Base-by-base conservation (phyloP, 1,284 basidiomycete genomes). In the Papiliotrema nemorosa region DNA sequence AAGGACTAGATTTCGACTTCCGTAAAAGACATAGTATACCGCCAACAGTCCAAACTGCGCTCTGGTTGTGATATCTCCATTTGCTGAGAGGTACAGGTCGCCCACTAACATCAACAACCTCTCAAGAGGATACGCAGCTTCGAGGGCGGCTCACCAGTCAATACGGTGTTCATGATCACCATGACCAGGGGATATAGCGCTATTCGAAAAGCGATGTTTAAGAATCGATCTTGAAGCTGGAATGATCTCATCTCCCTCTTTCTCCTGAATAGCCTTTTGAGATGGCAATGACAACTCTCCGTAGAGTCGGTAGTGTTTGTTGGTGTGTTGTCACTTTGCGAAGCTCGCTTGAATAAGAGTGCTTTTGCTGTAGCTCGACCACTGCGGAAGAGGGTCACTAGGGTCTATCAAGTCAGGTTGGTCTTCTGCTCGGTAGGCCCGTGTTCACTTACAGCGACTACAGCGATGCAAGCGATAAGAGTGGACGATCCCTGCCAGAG, bases 401-500 rank as follows among this genome's bases (percentile, higher is more conserved):
- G 36, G 14, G 36, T 37, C 36, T 37, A 21, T 31, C 29, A 31
- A 31, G 14, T 31, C 5, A 16, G 24, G n/a, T n/a, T n/a, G n/a
- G n/a, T n/a, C n/a, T n/a, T n/a, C n/a, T n/a, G n/a, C n/a, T n/a
- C n/a, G n/a, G n/a, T n/a, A 34, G 31, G 31, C n/a, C 31, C 9
- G 31, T 34, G n/a, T n/a, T 9, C 9, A 34, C 36, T 37, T 21
- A 37, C 36, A 9, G 36, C 36, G 14, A 57, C 47, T 5, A 68
- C 63, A 3, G 59, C 46, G 1, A 56, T 35, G 3, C 56, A 54
- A 5, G 66, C 60, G 18, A 68, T 51, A 22, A 53, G n/a, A 27
- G 62, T 58, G 6, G 66, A 62, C 26, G 64, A 43, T 5, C 60
- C 51, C 43, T 68, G 64, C 64, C 64, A 66, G 10, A 68, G 54